Percentiles rank a stretch among this genome's conserved stretches.
These are phyloP conservation scores for Teunomyces gatunensis DNA, from an alignment of 805 yeast species.

Conservation along the genomic window DNA sequence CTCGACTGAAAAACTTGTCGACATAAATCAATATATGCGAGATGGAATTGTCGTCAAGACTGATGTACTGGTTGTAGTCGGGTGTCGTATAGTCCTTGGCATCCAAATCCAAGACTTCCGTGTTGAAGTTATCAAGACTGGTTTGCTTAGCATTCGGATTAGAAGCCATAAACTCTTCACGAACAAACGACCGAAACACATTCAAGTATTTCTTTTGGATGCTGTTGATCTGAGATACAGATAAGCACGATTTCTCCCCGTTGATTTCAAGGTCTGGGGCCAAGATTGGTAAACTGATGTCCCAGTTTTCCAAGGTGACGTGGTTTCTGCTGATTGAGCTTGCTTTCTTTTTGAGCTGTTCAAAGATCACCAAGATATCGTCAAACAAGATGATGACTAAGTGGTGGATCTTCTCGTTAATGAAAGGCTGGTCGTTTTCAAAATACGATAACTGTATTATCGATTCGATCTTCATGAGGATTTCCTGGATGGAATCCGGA, in stretches of 20 bases:
- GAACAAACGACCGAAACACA: constrained; percentile 36
- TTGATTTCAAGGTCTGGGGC: constrained; percentile 19
- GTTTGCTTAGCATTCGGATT: background rate
- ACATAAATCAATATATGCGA: constrained; percentile 36
- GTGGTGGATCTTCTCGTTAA: constrained; percentile 6
- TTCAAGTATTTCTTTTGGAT: constrained; percentile 41
- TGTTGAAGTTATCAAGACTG: background rate
- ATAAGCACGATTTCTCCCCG: constrained; percentile 13
- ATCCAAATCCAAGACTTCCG: constrained; percentile 14
- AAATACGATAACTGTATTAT: constrained; percentile 16
- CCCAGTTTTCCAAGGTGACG: constrained; percentile 45
- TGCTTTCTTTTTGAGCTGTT: constrained; percentile 27
- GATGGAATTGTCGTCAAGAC: constrained; percentile 41
- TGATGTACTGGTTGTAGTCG: constrained; percentile 41
- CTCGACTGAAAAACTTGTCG: constrained; percentile 28
- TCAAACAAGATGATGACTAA: constrained; percentile 29
- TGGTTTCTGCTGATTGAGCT: constrained; percentile 41
- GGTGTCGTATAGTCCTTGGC: constrained; percentile 29
- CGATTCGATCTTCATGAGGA: constrained; percentile 46
- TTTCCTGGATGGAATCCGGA: constrained; percentile 73
- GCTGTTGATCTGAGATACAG: constrained; percentile 22
- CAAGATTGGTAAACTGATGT: constrained; percentile 34
- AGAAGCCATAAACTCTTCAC: constrained; percentile 22
- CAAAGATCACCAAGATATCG: constrained; percentile 31
- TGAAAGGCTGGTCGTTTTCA: constrained; percentile 7